Evolutionary conservation across 164 flowering plant species (phyloP).

Genomic region (Platanus orientalis): DNA sequence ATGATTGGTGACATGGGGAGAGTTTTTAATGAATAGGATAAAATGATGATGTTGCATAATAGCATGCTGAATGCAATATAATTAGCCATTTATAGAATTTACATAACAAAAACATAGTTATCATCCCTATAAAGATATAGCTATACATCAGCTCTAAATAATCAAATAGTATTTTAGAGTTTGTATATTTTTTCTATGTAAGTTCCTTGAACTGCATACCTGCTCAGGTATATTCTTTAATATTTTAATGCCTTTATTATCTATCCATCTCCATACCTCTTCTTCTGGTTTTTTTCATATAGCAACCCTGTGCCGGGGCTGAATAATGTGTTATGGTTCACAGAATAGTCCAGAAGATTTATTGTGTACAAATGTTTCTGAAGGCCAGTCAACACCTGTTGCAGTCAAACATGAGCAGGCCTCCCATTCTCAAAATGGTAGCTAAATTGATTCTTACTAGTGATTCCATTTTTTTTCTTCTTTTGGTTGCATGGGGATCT

Average conservation of each 20-base stretch:
- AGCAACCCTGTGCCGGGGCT: neutral
- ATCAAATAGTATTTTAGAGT: neutral
- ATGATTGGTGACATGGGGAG: too few relatives aligned
- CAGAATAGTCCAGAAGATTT: slow-evolving; percentile 35
- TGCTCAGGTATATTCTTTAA: neutral
- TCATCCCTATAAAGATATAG: too few relatives aligned
- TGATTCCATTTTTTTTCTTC: neutral
- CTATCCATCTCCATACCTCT: neutral
- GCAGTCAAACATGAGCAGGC: slow-evolving; percentile 15
- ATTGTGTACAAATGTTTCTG: slow-evolving; percentile 13
- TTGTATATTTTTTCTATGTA: neutral
- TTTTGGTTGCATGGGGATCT: neutral
- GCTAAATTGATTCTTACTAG: slow-evolving; percentile 4
- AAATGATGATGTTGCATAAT: too few relatives aligned
- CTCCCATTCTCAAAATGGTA: slow-evolving; percentile 29
- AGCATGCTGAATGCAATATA: too few relatives aligned
- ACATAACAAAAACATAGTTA: too few relatives aligned
- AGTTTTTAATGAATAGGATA: too few relatives aligned
- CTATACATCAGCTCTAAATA: too few relatives aligned
- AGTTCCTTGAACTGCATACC: too few relatives aligned
- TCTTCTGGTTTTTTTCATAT: neutral
- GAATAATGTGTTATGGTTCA: slow-evolving; percentile 12
- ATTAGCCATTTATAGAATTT: too few relatives aligned
- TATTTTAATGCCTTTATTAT: neutral
- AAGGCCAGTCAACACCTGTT: slow-evolving; percentile 17